phyloP scores from a whole-genome alignment of 352 stramenopile genomes.

The Phytophthora ohioensis region DNA sequence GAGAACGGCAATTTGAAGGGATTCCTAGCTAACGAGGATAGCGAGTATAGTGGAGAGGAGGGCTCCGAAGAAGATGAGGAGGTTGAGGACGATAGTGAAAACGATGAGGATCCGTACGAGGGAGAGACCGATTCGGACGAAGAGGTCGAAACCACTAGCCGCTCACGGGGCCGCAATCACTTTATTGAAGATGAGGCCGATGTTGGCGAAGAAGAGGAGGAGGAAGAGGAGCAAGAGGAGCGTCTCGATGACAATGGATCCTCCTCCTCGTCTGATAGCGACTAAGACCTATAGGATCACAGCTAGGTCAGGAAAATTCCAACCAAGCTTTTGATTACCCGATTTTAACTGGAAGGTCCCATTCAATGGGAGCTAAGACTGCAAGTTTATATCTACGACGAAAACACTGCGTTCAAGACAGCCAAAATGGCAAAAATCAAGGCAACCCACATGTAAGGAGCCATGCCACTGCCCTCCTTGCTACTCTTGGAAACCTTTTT shows the following conservation, averaged over 20 bases:
- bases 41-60: constrained; percentile 67
- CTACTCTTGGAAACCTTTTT: constrained; percentile 66
- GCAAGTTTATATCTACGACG: constrained; percentile 13
- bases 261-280: constrained; percentile 43
- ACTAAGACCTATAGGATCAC: constrained; percentile 19
- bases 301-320: constrained; percentile 1
- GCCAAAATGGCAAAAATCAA: constrained; percentile 54
- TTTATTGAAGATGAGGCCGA: constrained; percentile 88
- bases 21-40: constrained; percentile 73
- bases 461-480: constrained; percentile 39
- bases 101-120: constrained; percentile 57
- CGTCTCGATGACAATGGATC: constrained; percentile 18
- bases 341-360: too few relatives aligned
- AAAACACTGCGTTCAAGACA: constrained; percentile 42
- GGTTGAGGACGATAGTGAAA: constrained; percentile 51
- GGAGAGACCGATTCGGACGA: constrained; percentile 79
- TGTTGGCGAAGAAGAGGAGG: constrained; percentile 67
- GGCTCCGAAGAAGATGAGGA: constrained; percentile 45
- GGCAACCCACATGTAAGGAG: constrained; percentile 49
- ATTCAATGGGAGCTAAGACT: not conserved
- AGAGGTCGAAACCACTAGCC: constrained; percentile 45
- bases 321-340: not conserved
- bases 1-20: constrained; percentile 85
- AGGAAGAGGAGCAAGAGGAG: constrained; percentile 40
- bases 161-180: constrained; percentile 45